Evolutionary conservation across 305 asterid species (phyloP), one percentile per base, ranked within the genome.

Genomic region (Rubia balearica): DNA sequence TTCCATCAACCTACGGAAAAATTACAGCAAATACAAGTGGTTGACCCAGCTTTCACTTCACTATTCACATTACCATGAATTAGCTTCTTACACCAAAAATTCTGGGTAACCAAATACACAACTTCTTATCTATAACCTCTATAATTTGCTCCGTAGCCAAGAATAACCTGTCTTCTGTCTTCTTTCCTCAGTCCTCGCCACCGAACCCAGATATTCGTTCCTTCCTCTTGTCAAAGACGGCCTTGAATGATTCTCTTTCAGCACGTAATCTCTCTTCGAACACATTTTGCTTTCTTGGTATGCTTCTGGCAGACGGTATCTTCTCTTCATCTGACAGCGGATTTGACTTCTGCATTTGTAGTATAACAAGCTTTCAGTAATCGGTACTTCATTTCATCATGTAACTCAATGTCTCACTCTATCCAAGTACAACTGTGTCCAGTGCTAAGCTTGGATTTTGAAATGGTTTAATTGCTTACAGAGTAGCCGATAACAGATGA

Each of bases 221-320:
- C 64, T 82, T 82, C 78, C 95, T 87, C 80, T 87, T 86, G 76
- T 92, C 98, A 40, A 89, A 87, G 74, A 83, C 95, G 53, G 95
- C 95, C 80, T 77, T 89, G 82, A 90, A 90, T 19, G 97, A 85
- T 85, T 92, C 98, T 0, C 66, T 86, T 83, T 90, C 98, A 27
- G 93, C 96, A 6, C 91, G 98, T 40, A 92, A 42, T 79, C 77
- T 90, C 72, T 92, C 89, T 69, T 85, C 87, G 81, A 92, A 87
- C 48, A 80, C 63, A 49, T 72, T 90, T 69, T 71, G 85, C 82
- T 74, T 79, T 78, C 78, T 85, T 5, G 81, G 56, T 70, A 83
- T 82, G 36, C 87, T 83, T 14, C 42, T 77, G 19, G 70, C 27
- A 43, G 73, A 67, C 7, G 61, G 73, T 43, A 61, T 71, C 75